Base-by-base conservation (phyloP, 495 filamentous ascomycete species). In the Penicillium simplicissimum region DNA sequence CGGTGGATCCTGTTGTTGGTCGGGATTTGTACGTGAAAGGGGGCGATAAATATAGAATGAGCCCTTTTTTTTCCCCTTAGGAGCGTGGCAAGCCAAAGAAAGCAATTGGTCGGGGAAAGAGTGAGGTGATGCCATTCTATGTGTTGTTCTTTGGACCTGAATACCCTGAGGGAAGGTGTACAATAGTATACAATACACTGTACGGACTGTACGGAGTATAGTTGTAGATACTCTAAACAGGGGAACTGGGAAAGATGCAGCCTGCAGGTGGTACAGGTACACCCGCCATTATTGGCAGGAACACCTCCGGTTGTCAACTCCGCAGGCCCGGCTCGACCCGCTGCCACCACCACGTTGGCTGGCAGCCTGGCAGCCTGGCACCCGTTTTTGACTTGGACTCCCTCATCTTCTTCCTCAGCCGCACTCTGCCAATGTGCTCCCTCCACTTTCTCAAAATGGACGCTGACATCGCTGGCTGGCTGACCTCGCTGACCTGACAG, bases 321-420 rank as follows among this genome's bases (percentile, higher is more conserved):
- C 48, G 48, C 13, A 34, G 48, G 48, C 48, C 48, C 48, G 48
- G 48, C 48, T 52, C 48, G 48, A 52, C 48, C 48, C 48, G 48
- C 28, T 28, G 48, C 48, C 21, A 34, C 48, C 25, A 43, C 28
- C 28, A 31, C 28, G 28, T 31, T 31, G 28, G 28, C 6, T 31
- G 28, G 4, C 17, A 19, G 10, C 3, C 17, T 5, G 2, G 4
- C n/a, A 14, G 6, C 19, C 11, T 40, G 23, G 23, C 23, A 25
- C 23, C 23, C 19, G 6, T 43, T 8, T 43, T 43, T 17, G n/a
- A 7, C 38, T 6, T 25, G 23, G 3, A 25, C 23, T 3, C 17
- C 15, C 37, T n/a, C 6, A 7, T 19, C 8, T 21, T 43, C 40
- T 10, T 40, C 14, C 9, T 40, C 37, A 45, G 42, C 42, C 40